These are phyloP conservation scores for Penicillium brevicompactum DNA, from an alignment of 2,329 filamentous ascomycete species.

Conservation along the genomic window DNA sequence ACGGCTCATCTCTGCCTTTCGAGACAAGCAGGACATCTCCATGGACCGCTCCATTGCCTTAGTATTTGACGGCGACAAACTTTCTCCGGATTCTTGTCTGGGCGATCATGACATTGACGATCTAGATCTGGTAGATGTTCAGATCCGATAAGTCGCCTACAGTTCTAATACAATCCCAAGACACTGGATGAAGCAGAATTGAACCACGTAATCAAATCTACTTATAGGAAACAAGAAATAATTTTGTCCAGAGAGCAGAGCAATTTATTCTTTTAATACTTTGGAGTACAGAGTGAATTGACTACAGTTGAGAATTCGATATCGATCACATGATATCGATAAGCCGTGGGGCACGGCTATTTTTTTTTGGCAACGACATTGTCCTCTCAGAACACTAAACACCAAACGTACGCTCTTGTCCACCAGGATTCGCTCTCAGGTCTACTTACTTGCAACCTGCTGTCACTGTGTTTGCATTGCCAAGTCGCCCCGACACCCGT, in stretches of 20 bases:
- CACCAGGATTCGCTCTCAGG: no score
- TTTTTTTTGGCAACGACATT: constrained; percentile 5
- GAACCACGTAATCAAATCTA: no score
- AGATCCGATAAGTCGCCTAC: constrained; percentile 52
- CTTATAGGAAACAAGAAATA: no score
- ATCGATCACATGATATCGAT: constrained; percentile 17
- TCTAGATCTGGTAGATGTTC: constrained; percentile 74
- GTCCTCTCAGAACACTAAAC: neutral
- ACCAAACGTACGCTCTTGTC: neutral
- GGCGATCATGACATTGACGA: constrained; percentile 72
- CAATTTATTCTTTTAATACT: no score
- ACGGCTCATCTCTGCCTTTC: constrained; percentile 65
- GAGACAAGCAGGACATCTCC: constrained; percentile 55
- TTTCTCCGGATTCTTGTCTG: constrained; percentile 64
- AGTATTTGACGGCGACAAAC: constrained; percentile 73
- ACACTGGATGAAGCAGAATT: no score
- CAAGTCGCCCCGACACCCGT: neutral
- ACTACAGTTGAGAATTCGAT: neutral
- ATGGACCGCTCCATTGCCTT: constrained; percentile 60
- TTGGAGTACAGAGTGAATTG: no score
- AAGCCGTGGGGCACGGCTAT: constrained; percentile 9
- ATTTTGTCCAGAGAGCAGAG: no score
- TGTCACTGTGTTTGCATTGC: no score
- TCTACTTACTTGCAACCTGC: no score
- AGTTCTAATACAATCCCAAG: neutral